phyloP scores from a whole-genome alignment of 1,139 yeast species.

The Pichia sp. region DNA sequence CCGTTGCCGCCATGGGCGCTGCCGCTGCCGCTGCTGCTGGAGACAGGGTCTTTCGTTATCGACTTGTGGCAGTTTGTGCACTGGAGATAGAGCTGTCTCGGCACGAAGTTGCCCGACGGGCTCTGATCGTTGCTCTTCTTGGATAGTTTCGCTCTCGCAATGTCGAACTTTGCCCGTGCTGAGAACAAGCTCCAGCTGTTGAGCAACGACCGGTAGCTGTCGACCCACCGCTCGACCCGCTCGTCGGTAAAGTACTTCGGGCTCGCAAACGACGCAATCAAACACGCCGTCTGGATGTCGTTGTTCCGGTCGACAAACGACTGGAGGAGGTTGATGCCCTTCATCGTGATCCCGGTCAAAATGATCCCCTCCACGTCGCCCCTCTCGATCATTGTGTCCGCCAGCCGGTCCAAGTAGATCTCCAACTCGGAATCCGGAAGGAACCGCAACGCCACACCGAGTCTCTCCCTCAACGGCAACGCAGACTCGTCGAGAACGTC shows the following conservation, averaged over 20 bases:
- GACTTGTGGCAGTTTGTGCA: slow-evolving; percentile 80
- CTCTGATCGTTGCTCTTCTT: slow-evolving; percentile 45
- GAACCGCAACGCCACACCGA: slow-evolving; percentile 86
- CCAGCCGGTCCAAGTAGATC: slow-evolving; percentile 61
- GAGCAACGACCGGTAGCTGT: slow-evolving; percentile 64
- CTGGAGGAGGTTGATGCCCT: slow-evolving; percentile 77
- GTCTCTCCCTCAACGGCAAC: slow-evolving; percentile 77
- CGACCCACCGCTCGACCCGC: slow-evolving; percentile 74
- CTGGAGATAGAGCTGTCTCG: slow-evolving; percentile 74
- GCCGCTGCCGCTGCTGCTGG: background rate
- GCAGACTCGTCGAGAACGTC: slow-evolving; percentile 90
- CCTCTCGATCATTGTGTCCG: slow-evolving; percentile 62
- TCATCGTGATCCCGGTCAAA: slow-evolving; percentile 74
- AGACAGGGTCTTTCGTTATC: slow-evolving; percentile 28
- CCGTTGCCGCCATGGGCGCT: background rate
- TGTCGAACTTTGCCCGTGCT: slow-evolving; percentile 80
- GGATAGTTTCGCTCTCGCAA: slow-evolving; percentile 64
- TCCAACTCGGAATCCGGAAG: slow-evolving; percentile 73
- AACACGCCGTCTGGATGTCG: slow-evolving; percentile 89
- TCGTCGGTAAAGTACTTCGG: slow-evolving; percentile 75
- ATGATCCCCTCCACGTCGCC: slow-evolving; percentile 92
- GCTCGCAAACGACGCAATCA: slow-evolving; percentile 73
- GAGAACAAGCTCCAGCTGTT: slow-evolving; percentile 84
- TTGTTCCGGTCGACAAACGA: slow-evolving; percentile 84
- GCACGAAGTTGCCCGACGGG: slow-evolving; percentile 46